phyloP scores from a whole-genome alignment of 192 early-diverging fungal species.

The Coemansia sp. region DNA sequence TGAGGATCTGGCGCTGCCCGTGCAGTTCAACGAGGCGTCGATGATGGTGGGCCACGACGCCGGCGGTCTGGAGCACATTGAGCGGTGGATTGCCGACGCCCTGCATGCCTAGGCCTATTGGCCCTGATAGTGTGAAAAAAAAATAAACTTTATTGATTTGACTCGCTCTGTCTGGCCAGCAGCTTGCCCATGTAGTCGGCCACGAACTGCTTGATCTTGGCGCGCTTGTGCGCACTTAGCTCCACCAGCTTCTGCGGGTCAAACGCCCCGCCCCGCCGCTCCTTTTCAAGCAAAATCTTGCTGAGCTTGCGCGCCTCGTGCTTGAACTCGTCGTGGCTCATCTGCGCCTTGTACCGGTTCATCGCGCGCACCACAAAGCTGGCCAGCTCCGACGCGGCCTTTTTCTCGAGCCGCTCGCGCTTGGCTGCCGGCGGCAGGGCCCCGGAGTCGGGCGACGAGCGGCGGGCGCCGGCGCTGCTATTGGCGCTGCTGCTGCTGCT shows the following conservation, averaged over 20 bases:
- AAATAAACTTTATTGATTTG: too few relatives aligned
- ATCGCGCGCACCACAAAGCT: constrained; percentile 42
- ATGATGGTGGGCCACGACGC: constrained; percentile 51
- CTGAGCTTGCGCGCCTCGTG: constrained; percentile 52
- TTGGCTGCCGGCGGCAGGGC: constrained; percentile 11
- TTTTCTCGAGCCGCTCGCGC: constrained; percentile 43
- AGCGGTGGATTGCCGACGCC: constrained; percentile 57
- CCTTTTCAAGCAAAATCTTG: constrained; percentile 53
- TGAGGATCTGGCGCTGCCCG: constrained; percentile 69
- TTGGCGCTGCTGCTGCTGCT: constrained; percentile 4
- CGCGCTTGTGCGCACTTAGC: constrained; percentile 40
- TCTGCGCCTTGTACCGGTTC: constrained; percentile 44
- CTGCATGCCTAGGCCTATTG: constrained; percentile 20
- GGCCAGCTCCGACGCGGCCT: constrained; percentile 43
- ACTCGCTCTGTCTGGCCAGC: constrained; percentile 1
- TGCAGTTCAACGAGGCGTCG: constrained; percentile 63
- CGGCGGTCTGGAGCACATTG: constrained; percentile 57
- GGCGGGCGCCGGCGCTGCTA: constrained; percentile 2
- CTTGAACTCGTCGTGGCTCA: constrained; percentile 50
- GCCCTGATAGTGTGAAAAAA: too few relatives aligned
- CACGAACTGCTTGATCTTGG: constrained; percentile 51
- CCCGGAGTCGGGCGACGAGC: constrained; percentile 9
- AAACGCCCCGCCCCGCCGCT: constrained; percentile 40
- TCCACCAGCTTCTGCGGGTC: constrained; percentile 42
- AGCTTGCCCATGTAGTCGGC: constrained; percentile 33